These are phyloP conservation scores for Zygoascus flipseniorum DNA, from an alignment of 805 yeast genomes.

Conservation along the genomic window DNA sequence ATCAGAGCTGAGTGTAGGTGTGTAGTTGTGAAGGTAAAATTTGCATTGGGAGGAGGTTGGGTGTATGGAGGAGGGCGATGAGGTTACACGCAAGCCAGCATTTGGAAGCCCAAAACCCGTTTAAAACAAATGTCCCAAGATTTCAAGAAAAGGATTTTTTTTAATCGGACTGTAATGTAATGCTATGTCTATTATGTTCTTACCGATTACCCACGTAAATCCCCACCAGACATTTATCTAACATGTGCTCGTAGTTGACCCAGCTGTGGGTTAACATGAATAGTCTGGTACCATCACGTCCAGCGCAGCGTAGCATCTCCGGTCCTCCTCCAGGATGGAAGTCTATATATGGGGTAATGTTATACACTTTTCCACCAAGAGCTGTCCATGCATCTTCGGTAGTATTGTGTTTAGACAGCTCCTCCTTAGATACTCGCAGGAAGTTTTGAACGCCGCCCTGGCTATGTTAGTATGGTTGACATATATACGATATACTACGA, in stretches of 20 bases:
- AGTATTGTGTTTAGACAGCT: conserved; percentile 50
- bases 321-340: conserved; percentile 93
- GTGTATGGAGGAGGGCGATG: too few relatives aligned
- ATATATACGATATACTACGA: too few relatives aligned
- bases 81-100: too few relatives aligned
- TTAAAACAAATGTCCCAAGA: too few relatives aligned
- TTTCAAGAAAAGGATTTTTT: too few relatives aligned
- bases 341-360: conserved; percentile 70
- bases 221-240: conserved; percentile 75
- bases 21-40: background rate
- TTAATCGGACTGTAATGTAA: too few relatives aligned
- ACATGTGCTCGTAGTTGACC: conserved; percentile 81
- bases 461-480: too few relatives aligned
- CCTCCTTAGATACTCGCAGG: conserved; percentile 37
- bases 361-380: conserved; percentile 72
- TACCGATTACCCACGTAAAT: conserved; percentile 19
- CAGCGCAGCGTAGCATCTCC: conserved; percentile 71
- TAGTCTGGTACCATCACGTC: conserved; percentile 68
- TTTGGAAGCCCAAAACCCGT: too few relatives aligned
- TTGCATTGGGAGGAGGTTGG: background rate
- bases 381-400: conserved; percentile 80
- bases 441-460: conserved; percentile 20
- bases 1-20: background rate
- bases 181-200: background rate
- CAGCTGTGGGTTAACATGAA: conserved; percentile 60